Evolutionary conservation across 1,284 basidiomycete genomes (phyloP).

Genomic region (Cryptococcus hybrid): DNA sequence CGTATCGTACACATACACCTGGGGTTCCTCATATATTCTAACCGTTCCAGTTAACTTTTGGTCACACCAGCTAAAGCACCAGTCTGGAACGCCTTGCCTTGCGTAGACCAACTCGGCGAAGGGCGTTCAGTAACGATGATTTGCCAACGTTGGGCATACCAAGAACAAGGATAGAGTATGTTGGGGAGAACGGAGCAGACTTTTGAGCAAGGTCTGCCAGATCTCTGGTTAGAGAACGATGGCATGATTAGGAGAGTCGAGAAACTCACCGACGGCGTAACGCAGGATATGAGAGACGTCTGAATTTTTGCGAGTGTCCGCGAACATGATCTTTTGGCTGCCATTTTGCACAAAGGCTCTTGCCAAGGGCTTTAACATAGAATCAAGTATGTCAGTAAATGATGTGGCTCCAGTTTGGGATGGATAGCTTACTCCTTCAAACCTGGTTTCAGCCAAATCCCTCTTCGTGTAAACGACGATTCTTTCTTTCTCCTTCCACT

Average conservation of each 20-base stretch:
- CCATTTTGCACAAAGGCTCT: slow-evolving; percentile 51
- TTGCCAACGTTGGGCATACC: slow-evolving; percentile 99
- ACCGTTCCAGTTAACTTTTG: slow-evolving; percentile 77
- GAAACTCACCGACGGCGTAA: slow-evolving; percentile 49
- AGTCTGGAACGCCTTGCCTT: slow-evolving; percentile 84
- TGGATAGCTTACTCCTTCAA: slow-evolving; percentile 66
- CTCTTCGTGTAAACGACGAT: slow-evolving; percentile 92
- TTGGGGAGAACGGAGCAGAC: slow-evolving; percentile 36
- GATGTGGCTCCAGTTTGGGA: background rate
- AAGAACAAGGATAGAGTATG: slow-evolving; percentile 70
- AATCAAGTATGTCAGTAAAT: background rate
- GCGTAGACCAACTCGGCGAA: slow-evolving; percentile 82
- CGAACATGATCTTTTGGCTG: slow-evolving; percentile 54
- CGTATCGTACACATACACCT: slow-evolving; percentile 92
- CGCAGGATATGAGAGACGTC: slow-evolving; percentile 53
- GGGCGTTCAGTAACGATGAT: slow-evolving; percentile 85
- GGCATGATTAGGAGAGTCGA: background rate
- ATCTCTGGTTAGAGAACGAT: background rate
- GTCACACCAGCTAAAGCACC: slow-evolving; percentile 88
- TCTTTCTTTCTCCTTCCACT: slow-evolving; percentile 56
- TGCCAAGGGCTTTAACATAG: slow-evolving; percentile 47
- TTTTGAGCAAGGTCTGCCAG: slow-evolving; percentile 64
- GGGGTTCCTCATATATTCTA: slow-evolving; percentile 71
- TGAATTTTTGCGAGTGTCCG: slow-evolving; percentile 52
- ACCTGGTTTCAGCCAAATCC: slow-evolving; percentile 82